Evolutionary conservation across 208 protist genomes (phyloP).

Genomic region (Leishmania mexicana): DNA sequence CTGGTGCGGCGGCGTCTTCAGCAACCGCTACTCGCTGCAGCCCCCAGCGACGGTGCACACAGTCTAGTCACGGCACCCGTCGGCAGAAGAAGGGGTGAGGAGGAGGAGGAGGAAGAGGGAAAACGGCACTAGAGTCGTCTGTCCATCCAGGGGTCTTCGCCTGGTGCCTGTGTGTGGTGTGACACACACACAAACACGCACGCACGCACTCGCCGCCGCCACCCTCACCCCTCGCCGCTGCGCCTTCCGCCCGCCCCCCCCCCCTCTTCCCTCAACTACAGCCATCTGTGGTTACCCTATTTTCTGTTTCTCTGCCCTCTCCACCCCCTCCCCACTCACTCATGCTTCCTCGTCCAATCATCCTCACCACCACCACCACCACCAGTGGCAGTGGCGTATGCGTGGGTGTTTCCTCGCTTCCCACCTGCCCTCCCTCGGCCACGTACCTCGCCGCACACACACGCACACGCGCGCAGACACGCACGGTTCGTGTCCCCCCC

Average conservation of each 20-base stretch:
- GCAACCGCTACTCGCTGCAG: constrained; percentile 14
- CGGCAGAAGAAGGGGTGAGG: not conserved
- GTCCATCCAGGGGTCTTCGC: not conserved
- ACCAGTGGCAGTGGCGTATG: not conserved
- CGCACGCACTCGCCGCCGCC: not conserved
- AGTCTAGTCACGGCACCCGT: constrained; percentile 2
- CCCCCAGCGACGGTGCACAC: constrained; percentile 12
- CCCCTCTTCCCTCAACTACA: not conserved
- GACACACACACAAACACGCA: not conserved
- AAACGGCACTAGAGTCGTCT: not conserved
- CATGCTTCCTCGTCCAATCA: not conserved
- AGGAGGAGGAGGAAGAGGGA: not conserved
- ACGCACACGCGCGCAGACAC: too few species aligned
- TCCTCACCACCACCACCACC: too few species aligned
- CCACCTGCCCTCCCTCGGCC: too few species aligned
- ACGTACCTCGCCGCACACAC: not conserved
- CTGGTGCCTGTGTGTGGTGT: not conserved
- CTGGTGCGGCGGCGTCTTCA: constrained; percentile 30
- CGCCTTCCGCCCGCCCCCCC: not conserved
- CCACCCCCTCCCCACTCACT: not conserved
- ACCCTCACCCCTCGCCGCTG: not conserved
- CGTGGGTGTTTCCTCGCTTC: not conserved
- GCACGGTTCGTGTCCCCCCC: not conserved
- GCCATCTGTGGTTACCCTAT: too few species aligned
- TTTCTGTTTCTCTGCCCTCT: not conserved